A percentile compares a stretch with the other conserved stretches of the same genome.
Evolutionary conservation across 768 basidiomycete species (phyloP).

Genomic region (Suillus spraguei): DNA sequence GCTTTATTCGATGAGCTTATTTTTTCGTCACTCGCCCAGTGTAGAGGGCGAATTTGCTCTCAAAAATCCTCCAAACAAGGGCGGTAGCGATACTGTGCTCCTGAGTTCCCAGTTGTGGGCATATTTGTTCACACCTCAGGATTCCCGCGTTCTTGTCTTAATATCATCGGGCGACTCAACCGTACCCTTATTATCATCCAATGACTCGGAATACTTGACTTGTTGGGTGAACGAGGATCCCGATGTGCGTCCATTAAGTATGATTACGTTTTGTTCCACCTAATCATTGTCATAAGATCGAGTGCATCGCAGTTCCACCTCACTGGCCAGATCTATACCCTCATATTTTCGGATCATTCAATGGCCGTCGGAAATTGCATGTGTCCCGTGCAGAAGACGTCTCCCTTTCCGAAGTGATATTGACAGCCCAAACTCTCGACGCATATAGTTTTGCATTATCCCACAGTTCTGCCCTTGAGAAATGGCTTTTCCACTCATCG

Average conservation of each 20-base stretch:
- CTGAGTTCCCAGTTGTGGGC: slow-evolving; percentile 17
- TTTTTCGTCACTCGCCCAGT: slow-evolving; percentile 32
- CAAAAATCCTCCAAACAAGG: slow-evolving; percentile 12
- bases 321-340: slow-evolving; percentile 41
- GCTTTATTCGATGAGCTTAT: slow-evolving; percentile 36
- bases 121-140: background rate
- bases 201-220: slow-evolving; percentile 19
- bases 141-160: background rate
- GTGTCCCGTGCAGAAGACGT: slow-evolving; percentile 32
- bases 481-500: slow-evolving; percentile 43
- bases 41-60: slow-evolving; percentile 32
- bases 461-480: slow-evolving; percentile 40
- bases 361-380: background rate
- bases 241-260: slow-evolving; percentile 35
- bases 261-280: background rate
- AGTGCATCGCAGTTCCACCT: slow-evolving; percentile 36
- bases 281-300: slow-evolving; percentile 1
- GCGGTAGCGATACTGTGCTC: slow-evolving; percentile 29
- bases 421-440: slow-evolving; percentile 50
- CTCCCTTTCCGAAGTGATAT: slow-evolving; percentile 51
- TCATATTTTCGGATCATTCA: slow-evolving; percentile 37
- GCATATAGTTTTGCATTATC: slow-evolving; percentile 48
- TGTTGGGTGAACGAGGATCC: slow-evolving; percentile 40
- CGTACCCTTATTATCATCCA: too few relatives aligned
- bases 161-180: background rate